These are phyloP conservation scores for Tetrahymena malaccensis DNA, from an alignment of 73 alveolate species.

Conservation along the genomic window DNA sequence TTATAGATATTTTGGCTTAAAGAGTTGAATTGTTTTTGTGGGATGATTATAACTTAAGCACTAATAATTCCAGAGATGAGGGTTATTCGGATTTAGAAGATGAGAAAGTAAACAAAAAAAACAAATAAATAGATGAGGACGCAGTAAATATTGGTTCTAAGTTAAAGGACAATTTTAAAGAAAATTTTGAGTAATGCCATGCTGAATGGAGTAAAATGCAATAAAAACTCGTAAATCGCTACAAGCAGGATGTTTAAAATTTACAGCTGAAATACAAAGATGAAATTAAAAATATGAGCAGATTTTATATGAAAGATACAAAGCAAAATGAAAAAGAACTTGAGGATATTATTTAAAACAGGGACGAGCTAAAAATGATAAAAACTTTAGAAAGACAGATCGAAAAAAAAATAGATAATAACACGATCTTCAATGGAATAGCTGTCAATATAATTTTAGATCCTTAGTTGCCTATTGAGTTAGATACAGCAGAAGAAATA, in stretches of 20 bases:
- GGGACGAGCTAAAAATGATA: neutral
- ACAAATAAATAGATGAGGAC: neutral
- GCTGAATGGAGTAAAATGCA: neutral
- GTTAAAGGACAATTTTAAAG: neutral
- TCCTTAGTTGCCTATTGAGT: slow-evolving; percentile 24
- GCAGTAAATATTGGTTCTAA: neutral
- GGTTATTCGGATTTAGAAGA: neutral
- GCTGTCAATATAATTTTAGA: slow-evolving; percentile 22
- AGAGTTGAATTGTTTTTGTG: neutral
- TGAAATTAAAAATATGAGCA: neutral
- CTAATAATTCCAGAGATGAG: neutral
- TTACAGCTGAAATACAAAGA: neutral
- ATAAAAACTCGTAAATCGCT: neutral
- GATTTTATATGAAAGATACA: neutral
- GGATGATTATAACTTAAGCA: neutral
- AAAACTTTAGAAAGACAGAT: slow-evolving; percentile 2
- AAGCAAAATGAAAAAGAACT: neutral
- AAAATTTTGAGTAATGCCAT: neutral
- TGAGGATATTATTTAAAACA: neutral
- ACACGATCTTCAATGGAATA: slow-evolving; percentile 17
- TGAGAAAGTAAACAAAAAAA: neutral
- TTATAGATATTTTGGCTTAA: neutral
- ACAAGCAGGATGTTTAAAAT: neutral
- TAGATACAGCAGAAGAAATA: neutral
- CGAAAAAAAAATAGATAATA: slow-evolving; percentile 3